phyloP scores from a whole-genome alignment of 768 basidiomycete genomes.

The Heimioporus sp. region DNA sequence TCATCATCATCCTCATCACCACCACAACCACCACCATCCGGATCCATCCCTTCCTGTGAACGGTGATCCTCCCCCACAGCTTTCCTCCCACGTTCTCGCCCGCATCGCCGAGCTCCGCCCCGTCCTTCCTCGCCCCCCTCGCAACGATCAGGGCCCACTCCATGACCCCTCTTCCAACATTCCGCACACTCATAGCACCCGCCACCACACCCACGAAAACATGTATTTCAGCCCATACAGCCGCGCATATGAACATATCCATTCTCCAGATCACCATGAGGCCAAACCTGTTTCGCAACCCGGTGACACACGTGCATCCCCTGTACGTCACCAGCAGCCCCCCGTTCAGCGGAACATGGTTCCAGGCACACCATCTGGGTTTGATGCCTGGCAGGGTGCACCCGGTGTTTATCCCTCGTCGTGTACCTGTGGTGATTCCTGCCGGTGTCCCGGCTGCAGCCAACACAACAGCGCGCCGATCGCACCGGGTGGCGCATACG shows the following conservation, averaged over 20 bases:
- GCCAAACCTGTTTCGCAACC: constrained; percentile 12
- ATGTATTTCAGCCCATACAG: constrained; percentile 65
- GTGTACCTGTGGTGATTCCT: constrained; percentile 63
- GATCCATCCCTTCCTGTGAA: constrained; percentile 13
- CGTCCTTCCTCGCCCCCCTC: constrained; percentile 62
- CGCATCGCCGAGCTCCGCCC: constrained; percentile 67
- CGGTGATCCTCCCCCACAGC: constrained; percentile 18
- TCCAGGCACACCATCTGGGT: constrained; percentile 22
- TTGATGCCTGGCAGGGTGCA: constrained; percentile 25
- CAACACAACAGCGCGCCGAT: constrained; percentile 48
- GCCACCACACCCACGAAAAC: constrained; percentile 51
- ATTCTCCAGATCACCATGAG: constrained; percentile 36
- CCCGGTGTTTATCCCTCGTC: constrained; percentile 39
- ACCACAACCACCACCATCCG: constrained; percentile 4
- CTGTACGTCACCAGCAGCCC: constrained; percentile 16
- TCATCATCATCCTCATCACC: constrained; percentile 7
- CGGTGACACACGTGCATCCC: constrained; percentile 21
- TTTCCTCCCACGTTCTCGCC: constrained; percentile 51
- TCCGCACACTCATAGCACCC: constrained; percentile 40
- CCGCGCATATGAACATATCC: constrained; percentile 57
- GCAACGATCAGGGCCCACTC: constrained; percentile 33
- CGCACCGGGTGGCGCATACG: constrained; percentile 36
- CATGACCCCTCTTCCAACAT: constrained; percentile 48
- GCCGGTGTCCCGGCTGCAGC: constrained; percentile 63
- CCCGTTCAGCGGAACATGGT: constrained; percentile 27